Evolutionary conservation across 352 stramenopile genomes (phyloP), one percentile per base, ranked within the genome.

Genomic region (Phytopythium helicoides): DNA sequence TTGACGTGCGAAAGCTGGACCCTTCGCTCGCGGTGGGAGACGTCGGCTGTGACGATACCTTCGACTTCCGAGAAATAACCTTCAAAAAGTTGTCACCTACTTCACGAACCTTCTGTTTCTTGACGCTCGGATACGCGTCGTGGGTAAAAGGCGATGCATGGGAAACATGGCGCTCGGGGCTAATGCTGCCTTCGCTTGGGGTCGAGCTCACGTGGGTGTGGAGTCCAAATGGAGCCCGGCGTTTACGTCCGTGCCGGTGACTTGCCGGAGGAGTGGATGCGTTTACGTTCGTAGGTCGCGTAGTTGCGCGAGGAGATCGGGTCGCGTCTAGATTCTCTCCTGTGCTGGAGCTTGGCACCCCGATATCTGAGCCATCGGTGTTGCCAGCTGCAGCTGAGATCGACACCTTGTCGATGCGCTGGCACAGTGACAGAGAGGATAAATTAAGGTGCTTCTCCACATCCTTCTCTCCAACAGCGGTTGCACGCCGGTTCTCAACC

Each of bases 331-430:
- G 18, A 8, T 1, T 15, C 16, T 9, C 25, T 15, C 18, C 38
- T 26, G 38, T 18, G 23, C 38, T 26, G 40, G 36, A 41, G 36
- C 15, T 41, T 6, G 18, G 10, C 10, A n/a, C 14, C n/a, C 10
- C 36, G 23, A 6, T 16, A 6, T 37, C 11, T 6, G 11, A 15
- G 22, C 25, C 15, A 23, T 38, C 47, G n/a, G 5, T 12, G 26
- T 54, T 35, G 23, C 22, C 33, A 15, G 39, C 21, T 2, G 56
- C 52, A 1, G 76, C 68, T 4, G 83, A 94, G 28, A 94, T 94
- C 5, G 78, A 81, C 10, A 91, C 80, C 28, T 92, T 80, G 38
- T 73, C 78, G 31, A 94, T 94, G 1, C 76, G 74, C 52, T 94
- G 72, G 54, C 73, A 86, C 33, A 93, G 56, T 34, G 83, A 88